Evolutionary conservation across 106 monocot species (phyloP).

Genomic region (Allium sativum): DNA sequence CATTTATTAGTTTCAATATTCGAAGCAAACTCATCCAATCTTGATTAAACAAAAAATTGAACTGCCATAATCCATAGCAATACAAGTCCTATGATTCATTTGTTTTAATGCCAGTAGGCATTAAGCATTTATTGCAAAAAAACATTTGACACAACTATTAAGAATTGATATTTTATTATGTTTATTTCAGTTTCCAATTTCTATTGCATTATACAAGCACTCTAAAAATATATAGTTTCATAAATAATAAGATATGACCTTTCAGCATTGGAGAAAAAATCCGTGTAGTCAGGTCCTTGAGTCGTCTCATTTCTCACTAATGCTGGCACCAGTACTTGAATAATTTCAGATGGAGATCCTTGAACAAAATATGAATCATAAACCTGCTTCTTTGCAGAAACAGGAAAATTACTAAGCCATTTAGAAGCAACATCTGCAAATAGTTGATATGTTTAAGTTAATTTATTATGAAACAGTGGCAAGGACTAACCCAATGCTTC

Average conservation of each 20-base stretch:
- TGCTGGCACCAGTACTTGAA: conserved; percentile 58
- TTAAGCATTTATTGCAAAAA: too few relatives aligned
- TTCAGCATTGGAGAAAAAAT: conserved; percentile 53
- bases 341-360: conserved; percentile 56
- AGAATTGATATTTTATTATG: too few relatives aligned
- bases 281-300: conserved; percentile 28
- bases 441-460: background rate
- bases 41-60: too few relatives aligned
- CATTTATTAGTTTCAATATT: too few relatives aligned
- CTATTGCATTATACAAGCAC: too few relatives aligned
- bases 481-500: background rate
- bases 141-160: too few relatives aligned
- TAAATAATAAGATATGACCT: conserved; percentile 29
- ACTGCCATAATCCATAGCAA: too few relatives aligned
- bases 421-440: conserved; percentile 63
- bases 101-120: too few relatives aligned
- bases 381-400: conserved; percentile 36
- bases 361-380: conserved; percentile 81
- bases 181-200: too few relatives aligned
- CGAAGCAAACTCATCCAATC: too few relatives aligned
- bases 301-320: conserved; percentile 25
- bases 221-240: background rate
- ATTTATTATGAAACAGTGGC: background rate
- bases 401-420: conserved; percentile 56
- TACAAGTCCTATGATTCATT: too few relatives aligned